Conservation (phyloP, 2,329 filamentous ascomycete species). For the Curvularia lunata region DNA sequence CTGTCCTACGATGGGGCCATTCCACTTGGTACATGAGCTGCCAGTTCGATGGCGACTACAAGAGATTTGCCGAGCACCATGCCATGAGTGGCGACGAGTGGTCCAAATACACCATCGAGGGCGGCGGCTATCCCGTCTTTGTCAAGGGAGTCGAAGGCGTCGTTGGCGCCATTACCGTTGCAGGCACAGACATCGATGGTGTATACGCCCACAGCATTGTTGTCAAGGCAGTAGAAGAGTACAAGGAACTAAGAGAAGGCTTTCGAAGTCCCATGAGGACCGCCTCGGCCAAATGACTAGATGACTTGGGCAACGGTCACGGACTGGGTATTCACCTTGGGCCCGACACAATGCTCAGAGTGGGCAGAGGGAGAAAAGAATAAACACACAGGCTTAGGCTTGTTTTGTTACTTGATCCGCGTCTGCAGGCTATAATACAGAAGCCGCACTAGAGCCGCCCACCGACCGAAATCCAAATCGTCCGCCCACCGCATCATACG, state of each 20-base stretch:
- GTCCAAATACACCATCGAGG: constrained; percentile 75
- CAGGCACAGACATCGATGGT: constrained; percentile 69
- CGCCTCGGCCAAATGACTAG: constrained; percentile 44
- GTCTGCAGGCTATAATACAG: constrained; percentile 23
- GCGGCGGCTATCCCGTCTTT: constrained; percentile 74
- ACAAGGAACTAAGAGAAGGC: constrained; percentile 49
- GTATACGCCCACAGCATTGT: constrained; percentile 79
- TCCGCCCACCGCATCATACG: constrained; percentile 43
- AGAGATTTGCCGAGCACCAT: constrained; percentile 68
- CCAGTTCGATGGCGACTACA: constrained; percentile 72
- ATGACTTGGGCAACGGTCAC: constrained; percentile 23
- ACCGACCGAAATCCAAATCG: constrained; percentile 42
- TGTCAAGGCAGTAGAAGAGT: constrained; percentile 69
- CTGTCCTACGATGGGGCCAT: constrained; percentile 72
- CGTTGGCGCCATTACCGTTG: constrained; percentile 76
- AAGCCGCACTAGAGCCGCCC: constrained; percentile 18
- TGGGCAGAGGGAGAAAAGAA: background rate
- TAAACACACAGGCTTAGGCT: background rate
- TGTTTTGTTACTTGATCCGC: constrained; percentile 1
- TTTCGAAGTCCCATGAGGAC: constrained; percentile 44
- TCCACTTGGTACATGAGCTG: constrained; percentile 75
- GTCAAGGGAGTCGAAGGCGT: constrained; percentile 77
- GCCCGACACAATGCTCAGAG: constrained; percentile 1
- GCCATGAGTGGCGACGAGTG: constrained; percentile 61
- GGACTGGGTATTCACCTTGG: constrained; percentile 20